Percentiles rank a stretch among this genome's conserved stretches.
Evolutionary conservation across 371 early-diverging fungal genomes (phyloP).

Genomic region (Apophysomyces sp.): DNA sequence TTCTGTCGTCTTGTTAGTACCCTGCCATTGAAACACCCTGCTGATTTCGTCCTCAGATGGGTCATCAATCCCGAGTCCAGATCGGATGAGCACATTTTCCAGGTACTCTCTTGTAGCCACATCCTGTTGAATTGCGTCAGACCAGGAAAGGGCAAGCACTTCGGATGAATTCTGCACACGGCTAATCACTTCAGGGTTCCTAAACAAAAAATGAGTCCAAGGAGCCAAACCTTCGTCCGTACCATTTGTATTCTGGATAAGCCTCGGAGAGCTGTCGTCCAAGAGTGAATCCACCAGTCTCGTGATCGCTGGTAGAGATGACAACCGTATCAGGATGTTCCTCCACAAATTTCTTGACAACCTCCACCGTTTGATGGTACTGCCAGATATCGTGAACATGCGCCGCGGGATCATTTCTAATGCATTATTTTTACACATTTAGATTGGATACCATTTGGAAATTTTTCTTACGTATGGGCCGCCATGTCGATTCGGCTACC

Average conservation of each 20-base stretch:
- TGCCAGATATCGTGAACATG: constrained; percentile 75
- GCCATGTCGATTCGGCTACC: constrained; percentile 50
- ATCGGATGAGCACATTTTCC: constrained; percentile 38
- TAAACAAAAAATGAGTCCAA: background rate
- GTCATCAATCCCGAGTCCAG: constrained; percentile 59
- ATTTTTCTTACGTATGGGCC: constrained; percentile 29
- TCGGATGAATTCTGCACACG: constrained; percentile 60
- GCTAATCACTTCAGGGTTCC: constrained; percentile 59
- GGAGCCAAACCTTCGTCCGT: background rate
- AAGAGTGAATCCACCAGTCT: constrained; percentile 58
- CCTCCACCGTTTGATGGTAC: constrained; percentile 64
- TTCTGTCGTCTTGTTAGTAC: constrained; percentile 17
- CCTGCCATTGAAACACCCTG: constrained; percentile 29
- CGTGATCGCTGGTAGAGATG: constrained; percentile 67
- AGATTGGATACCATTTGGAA: background rate
- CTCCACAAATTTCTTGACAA: constrained; percentile 63
- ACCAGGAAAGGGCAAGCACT: constrained; percentile 20
- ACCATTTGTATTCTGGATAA: constrained; percentile 77
- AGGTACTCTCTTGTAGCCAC: constrained; percentile 15
- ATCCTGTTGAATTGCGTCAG: background rate
- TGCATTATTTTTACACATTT: background rate
- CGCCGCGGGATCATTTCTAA: constrained; percentile 75
- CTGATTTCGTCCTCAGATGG: constrained; percentile 56
- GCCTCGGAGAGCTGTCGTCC: constrained; percentile 47
- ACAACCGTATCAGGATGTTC: constrained; percentile 66